phyloP scores from a whole-genome alignment of 1,284 basidiomycete genomes.

The Cutaneotrichosporon daszewskae region DNA sequence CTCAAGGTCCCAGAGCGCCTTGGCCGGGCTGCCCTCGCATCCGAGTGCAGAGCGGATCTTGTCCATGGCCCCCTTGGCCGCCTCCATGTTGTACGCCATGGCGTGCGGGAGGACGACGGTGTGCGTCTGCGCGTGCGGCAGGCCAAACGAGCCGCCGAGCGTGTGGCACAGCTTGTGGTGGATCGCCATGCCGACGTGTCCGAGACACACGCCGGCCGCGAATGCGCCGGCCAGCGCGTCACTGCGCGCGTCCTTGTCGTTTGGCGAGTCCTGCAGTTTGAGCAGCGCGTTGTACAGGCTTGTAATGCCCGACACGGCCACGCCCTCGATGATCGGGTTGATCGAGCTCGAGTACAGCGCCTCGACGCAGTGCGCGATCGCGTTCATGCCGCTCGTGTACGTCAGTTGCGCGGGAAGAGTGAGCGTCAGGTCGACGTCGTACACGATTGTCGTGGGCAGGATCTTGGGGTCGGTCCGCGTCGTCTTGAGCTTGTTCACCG shows the following conservation, averaged over 20 bases:
- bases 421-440: constrained; percentile 51
- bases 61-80: constrained; percentile 42
- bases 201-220: constrained; percentile 49
- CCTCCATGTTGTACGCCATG: constrained; percentile 50
- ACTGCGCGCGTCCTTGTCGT: constrained; percentile 46
- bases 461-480: constrained; percentile 49
- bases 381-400: constrained; percentile 51
- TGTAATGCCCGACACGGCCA: constrained; percentile 49
- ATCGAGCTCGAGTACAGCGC: constrained; percentile 48
- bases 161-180: constrained; percentile 54
- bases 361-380: constrained; percentile 52
- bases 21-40: constrained; percentile 38
- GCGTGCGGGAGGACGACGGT: constrained; percentile 52
- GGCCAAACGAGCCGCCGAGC: constrained; percentile 49
- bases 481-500: constrained; percentile 49
- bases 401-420: constrained; percentile 49
- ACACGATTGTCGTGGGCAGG: constrained; percentile 51
- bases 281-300: constrained; percentile 46
- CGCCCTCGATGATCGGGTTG: constrained; percentile 50
- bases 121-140: constrained; percentile 53
- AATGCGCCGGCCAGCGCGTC: constrained; percentile 51
- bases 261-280: constrained; percentile 36
- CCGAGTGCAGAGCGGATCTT: constrained; percentile 46
- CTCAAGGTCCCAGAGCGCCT: constrained; percentile 49
- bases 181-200: constrained; percentile 49